Conservation (phyloP, 768 basidiomycete species). For the Amanita jacksonii region DNA sequence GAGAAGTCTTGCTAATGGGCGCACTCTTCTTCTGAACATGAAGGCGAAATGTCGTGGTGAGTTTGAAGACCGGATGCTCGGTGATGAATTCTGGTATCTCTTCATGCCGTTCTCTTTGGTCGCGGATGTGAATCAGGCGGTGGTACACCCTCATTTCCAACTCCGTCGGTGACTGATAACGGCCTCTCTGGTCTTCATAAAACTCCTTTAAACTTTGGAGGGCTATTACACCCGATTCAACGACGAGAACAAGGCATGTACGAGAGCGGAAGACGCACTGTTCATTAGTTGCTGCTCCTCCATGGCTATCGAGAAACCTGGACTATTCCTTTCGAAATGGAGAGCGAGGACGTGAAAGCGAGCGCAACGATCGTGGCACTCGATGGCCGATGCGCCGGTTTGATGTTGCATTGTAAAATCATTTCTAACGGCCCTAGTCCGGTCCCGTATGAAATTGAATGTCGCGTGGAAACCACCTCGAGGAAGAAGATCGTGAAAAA, state of each 20-base stretch:
- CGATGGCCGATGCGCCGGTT: slow-evolving; percentile 67
- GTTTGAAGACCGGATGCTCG: slow-evolving; percentile 66
- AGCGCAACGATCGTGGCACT: slow-evolving; percentile 89
- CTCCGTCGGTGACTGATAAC: slow-evolving; percentile 70
- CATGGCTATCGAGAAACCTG: slow-evolving; percentile 51
- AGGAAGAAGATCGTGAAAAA: slow-evolving; percentile 76
- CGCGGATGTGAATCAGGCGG: slow-evolving; percentile 83
- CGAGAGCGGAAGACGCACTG: slow-evolving; percentile 40
- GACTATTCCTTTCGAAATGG: slow-evolving; percentile 50
- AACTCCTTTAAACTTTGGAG: slow-evolving; percentile 90
- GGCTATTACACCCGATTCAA: slow-evolving; percentile 38
- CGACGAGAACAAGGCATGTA: neutral
- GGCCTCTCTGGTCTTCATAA: slow-evolving; percentile 71
- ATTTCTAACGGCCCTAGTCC: slow-evolving; percentile 80
- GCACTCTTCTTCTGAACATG: slow-evolving; percentile 75
- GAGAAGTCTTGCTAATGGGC: slow-evolving; percentile 60
- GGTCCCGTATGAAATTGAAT: slow-evolving; percentile 84
- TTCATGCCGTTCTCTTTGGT: slow-evolving; percentile 68
- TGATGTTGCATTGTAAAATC: slow-evolving; percentile 93
- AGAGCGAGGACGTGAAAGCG: slow-evolving; percentile 87
- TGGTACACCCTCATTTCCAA: slow-evolving; percentile 96
- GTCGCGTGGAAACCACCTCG: slow-evolving; percentile 59
- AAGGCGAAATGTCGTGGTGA: slow-evolving; percentile 72
- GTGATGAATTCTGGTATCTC: slow-evolving; percentile 61
- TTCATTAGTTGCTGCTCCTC: slow-evolving; percentile 91